Percentiles rank a stretch among this genome's conserved stretches.
Evolutionary conservation across 306 rosid genomes (phyloP).

Genomic region (Comarum palustre): DNA sequence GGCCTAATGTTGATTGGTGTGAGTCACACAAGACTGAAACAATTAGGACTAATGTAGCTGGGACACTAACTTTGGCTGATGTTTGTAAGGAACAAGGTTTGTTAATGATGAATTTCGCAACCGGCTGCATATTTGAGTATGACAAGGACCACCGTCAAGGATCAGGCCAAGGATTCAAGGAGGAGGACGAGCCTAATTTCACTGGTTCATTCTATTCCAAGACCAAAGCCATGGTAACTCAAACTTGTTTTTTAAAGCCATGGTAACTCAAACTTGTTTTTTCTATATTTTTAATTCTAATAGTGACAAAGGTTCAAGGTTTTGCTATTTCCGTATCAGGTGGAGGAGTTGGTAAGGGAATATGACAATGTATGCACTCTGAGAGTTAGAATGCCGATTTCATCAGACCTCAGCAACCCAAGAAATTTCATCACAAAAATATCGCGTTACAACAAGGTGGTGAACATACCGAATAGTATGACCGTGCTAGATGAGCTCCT

Average conservation of each 20-base stretch:
- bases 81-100: conserved; percentile 54
- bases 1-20: conserved; percentile 82
- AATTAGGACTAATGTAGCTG: conserved; percentile 60
- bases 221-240: conserved; percentile 70
- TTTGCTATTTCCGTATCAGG: conserved; percentile 40
- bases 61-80: conserved; percentile 60
- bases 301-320: neutral
- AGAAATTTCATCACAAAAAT: conserved; percentile 78
- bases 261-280: neutral
- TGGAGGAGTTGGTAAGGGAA: conserved; percentile 56
- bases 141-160: conserved; percentile 52
- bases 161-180: conserved; percentile 66
- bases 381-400: conserved; percentile 74
- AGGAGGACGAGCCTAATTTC: conserved; percentile 68
- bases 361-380: conserved; percentile 59
- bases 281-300: neutral
- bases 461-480: conserved; percentile 72
- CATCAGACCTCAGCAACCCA: conserved; percentile 66
- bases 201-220: conserved; percentile 63
- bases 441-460: conserved; percentile 54
- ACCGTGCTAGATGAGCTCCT: conserved; percentile 69
- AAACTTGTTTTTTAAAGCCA: neutral
- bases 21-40: conserved; percentile 62
- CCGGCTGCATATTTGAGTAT: conserved; percentile 77
- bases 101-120: conserved; percentile 63